Conservation (phyloP, 2,329 filamentous ascomycete genomes). For the Apiospora pterosperma region DNA sequence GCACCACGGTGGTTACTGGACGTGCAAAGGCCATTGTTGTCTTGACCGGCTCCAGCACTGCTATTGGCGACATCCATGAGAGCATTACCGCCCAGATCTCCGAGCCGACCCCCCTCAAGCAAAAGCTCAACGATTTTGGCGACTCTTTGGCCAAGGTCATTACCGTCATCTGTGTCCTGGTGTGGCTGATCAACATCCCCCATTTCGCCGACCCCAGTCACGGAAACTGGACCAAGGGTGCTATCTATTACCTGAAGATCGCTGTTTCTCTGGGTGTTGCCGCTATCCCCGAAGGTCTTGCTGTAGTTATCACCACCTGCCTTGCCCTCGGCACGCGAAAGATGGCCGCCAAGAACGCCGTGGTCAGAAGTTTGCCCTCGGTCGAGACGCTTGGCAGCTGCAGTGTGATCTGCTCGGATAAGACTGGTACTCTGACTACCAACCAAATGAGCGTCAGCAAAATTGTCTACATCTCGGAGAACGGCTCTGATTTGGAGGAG, state of each 20-base stretch:
- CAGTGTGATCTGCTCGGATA: slow-evolving; percentile 99
- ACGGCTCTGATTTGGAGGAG: slow-evolving; percentile 74
- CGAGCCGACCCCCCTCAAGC: slow-evolving; percentile 93
- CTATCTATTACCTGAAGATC: slow-evolving; percentile 99
- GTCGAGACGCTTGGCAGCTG: slow-evolving; percentile 98
- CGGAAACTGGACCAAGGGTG: slow-evolving; percentile 91
- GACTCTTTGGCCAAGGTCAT: slow-evolving; percentile 97
- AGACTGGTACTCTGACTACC: slow-evolving; percentile 95
- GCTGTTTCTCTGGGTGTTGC: slow-evolving; percentile 97
- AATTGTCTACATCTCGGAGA: slow-evolving; percentile 75
- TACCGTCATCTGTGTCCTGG: slow-evolving; percentile 90
- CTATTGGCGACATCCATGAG: slow-evolving; percentile 98
- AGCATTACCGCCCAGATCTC: slow-evolving; percentile 98
- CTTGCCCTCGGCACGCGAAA: slow-evolving; percentile 93
- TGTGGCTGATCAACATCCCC: slow-evolving; percentile 98
- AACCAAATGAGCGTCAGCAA: slow-evolving; percentile 99
- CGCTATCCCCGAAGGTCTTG: slow-evolving; percentile 94
- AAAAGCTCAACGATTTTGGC: slow-evolving; percentile 98
- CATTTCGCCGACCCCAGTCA: slow-evolving; percentile 95
- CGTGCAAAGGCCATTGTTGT: slow-evolving; percentile 90
- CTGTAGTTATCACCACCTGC: slow-evolving; percentile 98
- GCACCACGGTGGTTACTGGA: slow-evolving; percentile 93
- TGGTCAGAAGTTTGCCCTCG: slow-evolving; percentile 92
- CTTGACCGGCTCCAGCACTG: slow-evolving; percentile 83
- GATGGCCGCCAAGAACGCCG: slow-evolving; percentile 98